A percentile compares a stretch with the other conserved stretches of the same genome.
Evolutionary conservation across 106 monocot species (phyloP).

Genomic region (Narthecium ossifragum): DNA sequence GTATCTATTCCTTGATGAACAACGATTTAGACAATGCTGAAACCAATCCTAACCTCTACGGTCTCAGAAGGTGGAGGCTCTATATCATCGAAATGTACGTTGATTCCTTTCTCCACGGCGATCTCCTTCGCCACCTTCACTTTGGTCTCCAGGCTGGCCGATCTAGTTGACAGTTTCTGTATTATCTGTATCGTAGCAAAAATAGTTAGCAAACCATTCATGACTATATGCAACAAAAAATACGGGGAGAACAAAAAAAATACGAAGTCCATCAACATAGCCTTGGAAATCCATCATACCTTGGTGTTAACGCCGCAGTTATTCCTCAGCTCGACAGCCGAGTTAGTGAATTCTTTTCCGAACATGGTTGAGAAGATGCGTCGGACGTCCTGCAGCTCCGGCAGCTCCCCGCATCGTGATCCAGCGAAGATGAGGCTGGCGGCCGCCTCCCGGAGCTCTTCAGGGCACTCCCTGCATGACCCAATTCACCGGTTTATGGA

Average conservation of each 20-base stretch:
- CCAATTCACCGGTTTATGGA: not conserved
- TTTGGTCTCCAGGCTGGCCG: slow-evolving; percentile 48
- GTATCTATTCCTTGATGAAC: not conserved
- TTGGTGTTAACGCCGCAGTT: slow-evolving; percentile 45
- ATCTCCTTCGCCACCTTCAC: slow-evolving; percentile 52
- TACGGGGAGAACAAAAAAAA: no score
- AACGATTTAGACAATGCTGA: not conserved
- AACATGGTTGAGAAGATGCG: slow-evolving; percentile 40
- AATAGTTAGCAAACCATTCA: no score
- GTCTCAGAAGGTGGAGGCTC: slow-evolving; percentile 17
- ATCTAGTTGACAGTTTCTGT: slow-evolving; percentile 56
- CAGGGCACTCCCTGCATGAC: slow-evolving; percentile 57
- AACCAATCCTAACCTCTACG: not conserved
- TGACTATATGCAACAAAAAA: no score
- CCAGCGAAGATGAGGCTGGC: slow-evolving; percentile 52
- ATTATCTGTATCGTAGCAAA: slow-evolving; percentile 74
- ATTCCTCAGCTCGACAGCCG: slow-evolving; percentile 55
- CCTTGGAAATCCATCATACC: no score
- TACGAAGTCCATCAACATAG: no score
- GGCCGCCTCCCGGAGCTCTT: slow-evolving; percentile 67
- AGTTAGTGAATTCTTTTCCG: slow-evolving; percentile 49
- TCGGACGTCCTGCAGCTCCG: slow-evolving; percentile 61
- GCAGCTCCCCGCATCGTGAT: slow-evolving; percentile 57
- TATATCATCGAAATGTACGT: slow-evolving; percentile 15
- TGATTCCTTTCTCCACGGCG: slow-evolving; percentile 56